These are phyloP conservation scores for Entomophthora muscae DNA, from an alignment of 371 early-diverging fungal genomes.

Conservation along the genomic window DNA sequence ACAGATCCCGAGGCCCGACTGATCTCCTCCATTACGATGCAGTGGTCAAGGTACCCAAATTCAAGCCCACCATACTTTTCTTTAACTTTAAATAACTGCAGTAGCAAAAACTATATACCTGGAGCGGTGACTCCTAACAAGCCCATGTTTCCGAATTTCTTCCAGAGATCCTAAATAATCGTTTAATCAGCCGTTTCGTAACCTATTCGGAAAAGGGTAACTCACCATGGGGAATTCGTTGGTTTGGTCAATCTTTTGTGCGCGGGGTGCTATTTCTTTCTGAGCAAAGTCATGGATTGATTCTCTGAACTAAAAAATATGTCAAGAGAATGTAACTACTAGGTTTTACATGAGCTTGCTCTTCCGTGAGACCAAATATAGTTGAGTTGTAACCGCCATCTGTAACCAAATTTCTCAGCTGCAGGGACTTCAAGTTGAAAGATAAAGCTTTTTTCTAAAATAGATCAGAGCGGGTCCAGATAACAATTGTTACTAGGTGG, in stretches of 20 bases:
- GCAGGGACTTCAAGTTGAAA: too few relatives aligned
- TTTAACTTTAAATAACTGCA: slow-evolving; percentile 5
- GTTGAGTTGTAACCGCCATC: slow-evolving; percentile 9
- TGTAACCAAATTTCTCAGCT: too few relatives aligned
- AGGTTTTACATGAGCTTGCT: slow-evolving; percentile 11
- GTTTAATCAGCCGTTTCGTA: background rate
- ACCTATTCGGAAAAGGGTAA: background rate
- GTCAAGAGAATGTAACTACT: background rate
- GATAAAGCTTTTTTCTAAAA: too few relatives aligned
- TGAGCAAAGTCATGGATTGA: slow-evolving; percentile 64
- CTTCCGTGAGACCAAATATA: slow-evolving; percentile 10
- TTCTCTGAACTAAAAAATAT: slow-evolving; percentile 27
- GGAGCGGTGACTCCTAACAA: slow-evolving; percentile 81
- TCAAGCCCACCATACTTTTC: slow-evolving; percentile 78
- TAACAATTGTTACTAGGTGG: too few relatives aligned
- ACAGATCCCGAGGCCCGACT: slow-evolving; percentile 81
- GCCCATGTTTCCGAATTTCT: slow-evolving; percentile 91
- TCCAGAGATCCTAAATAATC: slow-evolving; percentile 69
- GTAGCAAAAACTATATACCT: slow-evolving; percentile 11
- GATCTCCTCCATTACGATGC: slow-evolving; percentile 87
- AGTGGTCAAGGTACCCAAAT: slow-evolving; percentile 84
- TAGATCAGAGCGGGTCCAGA: too few relatives aligned
- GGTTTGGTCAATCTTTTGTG: slow-evolving; percentile 60
- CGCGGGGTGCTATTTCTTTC: slow-evolving; percentile 70
- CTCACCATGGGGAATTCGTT: slow-evolving; percentile 72